Percentiles rank a stretch among this genome's conserved stretches.
These are phyloP conservation scores for Plasmopara muralis DNA, from an alignment of 352 stramenopile species.

Conservation along the genomic window DNA sequence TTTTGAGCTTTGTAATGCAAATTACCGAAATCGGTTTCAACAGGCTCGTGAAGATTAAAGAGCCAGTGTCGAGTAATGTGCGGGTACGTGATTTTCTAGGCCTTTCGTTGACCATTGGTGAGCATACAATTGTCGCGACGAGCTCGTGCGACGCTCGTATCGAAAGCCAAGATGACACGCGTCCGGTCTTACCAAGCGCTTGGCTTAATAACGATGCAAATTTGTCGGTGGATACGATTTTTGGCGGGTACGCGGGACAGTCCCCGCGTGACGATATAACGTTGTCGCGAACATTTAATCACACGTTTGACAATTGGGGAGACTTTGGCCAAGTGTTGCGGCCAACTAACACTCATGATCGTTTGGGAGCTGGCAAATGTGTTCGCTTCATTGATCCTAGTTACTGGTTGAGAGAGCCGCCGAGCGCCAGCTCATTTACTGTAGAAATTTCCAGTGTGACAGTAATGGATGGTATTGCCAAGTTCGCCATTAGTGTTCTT, in stretches of 20 bases:
- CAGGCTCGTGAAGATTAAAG: constrained; percentile 41
- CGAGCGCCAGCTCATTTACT: constrained; percentile 53
- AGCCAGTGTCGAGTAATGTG: constrained; percentile 58
- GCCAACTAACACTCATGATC: constrained; percentile 12
- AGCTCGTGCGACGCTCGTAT: constrained; percentile 70
- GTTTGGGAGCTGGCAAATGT: constrained; percentile 29
- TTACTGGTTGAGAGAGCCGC: constrained; percentile 41
- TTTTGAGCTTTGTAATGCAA: constrained; percentile 56
- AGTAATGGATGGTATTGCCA: constrained; percentile 37
- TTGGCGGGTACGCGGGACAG: constrained; percentile 25
- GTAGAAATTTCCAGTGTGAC: constrained; percentile 59
- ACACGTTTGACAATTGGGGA: constrained; percentile 10
- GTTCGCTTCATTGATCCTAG: constrained; percentile 52
- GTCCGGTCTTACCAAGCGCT: constrained; percentile 43
- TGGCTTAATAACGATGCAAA: constrained; percentile 49
- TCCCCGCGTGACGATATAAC: constrained; percentile 14
- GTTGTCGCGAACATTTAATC: constrained; percentile 19
- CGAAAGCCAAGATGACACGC: constrained; percentile 38
- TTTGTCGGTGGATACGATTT: constrained; percentile 24
- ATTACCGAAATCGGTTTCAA: constrained; percentile 69
- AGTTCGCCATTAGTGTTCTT: constrained; percentile 62
- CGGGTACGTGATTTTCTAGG: constrained; percentile 66
- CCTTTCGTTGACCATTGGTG: constrained; percentile 40
- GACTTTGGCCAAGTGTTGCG: constrained; percentile 14
- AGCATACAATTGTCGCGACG: constrained; percentile 49